Conservation (phyloP, 2,329 filamentous ascomycete genomes). For the Trichoderma sp. region DNA sequence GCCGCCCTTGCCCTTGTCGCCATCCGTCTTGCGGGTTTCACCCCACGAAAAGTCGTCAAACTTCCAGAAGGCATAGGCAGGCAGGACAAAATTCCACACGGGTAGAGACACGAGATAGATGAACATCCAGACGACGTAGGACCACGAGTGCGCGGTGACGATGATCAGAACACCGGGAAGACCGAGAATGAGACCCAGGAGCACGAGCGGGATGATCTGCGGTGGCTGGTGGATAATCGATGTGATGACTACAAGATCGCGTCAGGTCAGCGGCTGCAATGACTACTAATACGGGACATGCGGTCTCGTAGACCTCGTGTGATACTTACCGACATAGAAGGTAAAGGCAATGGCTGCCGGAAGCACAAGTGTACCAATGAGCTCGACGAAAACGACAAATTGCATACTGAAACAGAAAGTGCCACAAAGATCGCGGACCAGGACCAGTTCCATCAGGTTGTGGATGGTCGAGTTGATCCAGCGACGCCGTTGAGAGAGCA, state of each 20-base stretch:
- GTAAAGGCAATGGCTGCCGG: conserved; percentile 97
- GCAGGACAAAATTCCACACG: conserved; percentile 96
- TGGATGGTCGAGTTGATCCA: conserved; percentile 99
- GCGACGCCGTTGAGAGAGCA: conserved; percentile 90
- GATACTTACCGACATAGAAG: conserved; percentile 82
- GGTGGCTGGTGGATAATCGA: conserved; percentile 77
- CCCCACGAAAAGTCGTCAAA: conserved; percentile 99
- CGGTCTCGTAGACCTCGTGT: neutral
- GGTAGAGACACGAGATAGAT: conserved; percentile 93
- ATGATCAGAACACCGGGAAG: conserved; percentile 90
- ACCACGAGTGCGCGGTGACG: conserved; percentile 87
- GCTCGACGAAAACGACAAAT: conserved; percentile 94
- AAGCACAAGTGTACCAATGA: conserved; percentile 90
- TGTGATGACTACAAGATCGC: conserved; percentile 65
- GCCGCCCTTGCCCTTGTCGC: conserved; percentile 84
- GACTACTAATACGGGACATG: neutral
- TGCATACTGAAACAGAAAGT: conserved; percentile 99
- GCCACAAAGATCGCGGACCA: conserved; percentile 93
- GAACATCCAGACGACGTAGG: conserved; percentile 94
- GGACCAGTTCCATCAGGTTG: conserved; percentile 95
- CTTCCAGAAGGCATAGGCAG: conserved; percentile 96
- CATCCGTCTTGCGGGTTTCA: conserved; percentile 92
- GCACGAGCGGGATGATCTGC: conserved; percentile 86
- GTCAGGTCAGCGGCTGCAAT: neutral
- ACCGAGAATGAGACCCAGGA: conserved; percentile 88